Evolutionary conservation across 306 rosid genomes (phyloP), one percentile per base, ranked within the genome.

Genomic region (Vigna unguiculata): DNA sequence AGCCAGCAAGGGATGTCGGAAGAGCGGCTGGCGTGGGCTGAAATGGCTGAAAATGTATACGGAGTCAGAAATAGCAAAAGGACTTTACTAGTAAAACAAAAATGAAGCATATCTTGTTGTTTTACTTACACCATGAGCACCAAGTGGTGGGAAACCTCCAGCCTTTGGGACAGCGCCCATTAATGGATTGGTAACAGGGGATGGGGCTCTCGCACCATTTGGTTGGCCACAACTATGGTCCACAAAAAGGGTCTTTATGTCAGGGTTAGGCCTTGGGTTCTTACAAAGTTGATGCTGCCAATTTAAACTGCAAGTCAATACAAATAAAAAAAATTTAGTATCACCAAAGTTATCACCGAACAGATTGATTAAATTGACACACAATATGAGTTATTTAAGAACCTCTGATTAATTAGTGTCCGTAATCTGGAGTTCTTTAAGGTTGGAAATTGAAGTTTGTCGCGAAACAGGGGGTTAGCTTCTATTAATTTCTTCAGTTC

Each of bases 221-320:
- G 98, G 98, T 79, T 93, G 97, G 82, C 96, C 98, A 54, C 99
- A 96, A 79, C 91, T 91, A 83, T 96, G 99, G 88, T 96, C 99
- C 21, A 93, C 93, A 76, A 96, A 96, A 71, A 96, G 90, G 80
- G 99, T 96, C 90, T 96, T 96, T 75, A 96, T 96, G 88, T 96
- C 98, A 81, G 99, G 99, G 63, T 96, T 96, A 53, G 99, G 77
- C 87, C 98, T 89, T 34, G 99, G 99, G 74, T 88, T 96, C 93
- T 96, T 96, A 84, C 99, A 96, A 75, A 96, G 99, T 79, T 96
- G 99, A 87, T 96, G 99, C 85, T 96, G 99, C 99, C 99, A 96
- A 74, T 96, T 96, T 84, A 96, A 90, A 84, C 99, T 96, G 94
- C 88, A 82, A 80, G 54, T 64, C 82, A 67, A 86, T 34, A 72